These are phyloP conservation scores for Oryza rufipogon DNA, from an alignment of 176 grass and related monocot genomes.

Conservation along the genomic window DNA sequence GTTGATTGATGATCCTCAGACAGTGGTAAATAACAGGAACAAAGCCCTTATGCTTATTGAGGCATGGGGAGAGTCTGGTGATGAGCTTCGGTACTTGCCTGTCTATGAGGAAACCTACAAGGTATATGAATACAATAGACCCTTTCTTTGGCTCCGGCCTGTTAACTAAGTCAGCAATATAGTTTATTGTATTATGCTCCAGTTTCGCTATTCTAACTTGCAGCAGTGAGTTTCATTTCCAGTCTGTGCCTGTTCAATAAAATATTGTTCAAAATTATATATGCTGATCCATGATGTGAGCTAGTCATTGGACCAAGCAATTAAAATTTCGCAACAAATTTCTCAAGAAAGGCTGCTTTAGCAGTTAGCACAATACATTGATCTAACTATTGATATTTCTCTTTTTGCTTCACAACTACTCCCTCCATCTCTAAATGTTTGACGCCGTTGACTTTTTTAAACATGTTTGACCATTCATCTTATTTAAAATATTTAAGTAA, in stretches of 20 bases:
- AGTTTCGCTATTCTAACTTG: neutral
- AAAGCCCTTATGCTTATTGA: conserved; percentile 83
- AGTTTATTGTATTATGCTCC: neutral
- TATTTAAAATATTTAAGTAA: too few species aligned
- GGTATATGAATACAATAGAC: conserved; percentile 39
- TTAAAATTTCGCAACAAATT: neutral
- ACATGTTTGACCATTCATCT: too few species aligned
- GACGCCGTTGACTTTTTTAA: too few species aligned
- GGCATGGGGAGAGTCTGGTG: conserved; percentile 79
- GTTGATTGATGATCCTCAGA: conserved; percentile 93
- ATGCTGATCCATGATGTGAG: conserved; percentile 11
- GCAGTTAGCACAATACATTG: conserved; percentile 10
- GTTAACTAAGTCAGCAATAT: conserved; percentile 13
- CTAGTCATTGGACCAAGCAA: neutral
- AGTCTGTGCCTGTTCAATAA: conserved; percentile 8
- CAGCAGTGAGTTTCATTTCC: neutral
- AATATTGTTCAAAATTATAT: conserved; percentile 17
- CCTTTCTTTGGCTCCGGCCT: neutral
- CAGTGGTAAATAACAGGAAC: conserved; percentile 82
- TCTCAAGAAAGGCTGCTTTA: conserved; percentile 1
- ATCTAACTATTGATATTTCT: conserved; percentile 8
- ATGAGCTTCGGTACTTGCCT: conserved; percentile 89
- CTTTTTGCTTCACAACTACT: neutral
- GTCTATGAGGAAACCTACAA: conserved; percentile 97
- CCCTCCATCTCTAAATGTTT: too few species aligned